Evolutionary conservation across 2,329 filamentous ascomycete genomes (phyloP), one percentile per base, ranked within the genome.

Genomic region (Orbilia brochopaga): DNA sequence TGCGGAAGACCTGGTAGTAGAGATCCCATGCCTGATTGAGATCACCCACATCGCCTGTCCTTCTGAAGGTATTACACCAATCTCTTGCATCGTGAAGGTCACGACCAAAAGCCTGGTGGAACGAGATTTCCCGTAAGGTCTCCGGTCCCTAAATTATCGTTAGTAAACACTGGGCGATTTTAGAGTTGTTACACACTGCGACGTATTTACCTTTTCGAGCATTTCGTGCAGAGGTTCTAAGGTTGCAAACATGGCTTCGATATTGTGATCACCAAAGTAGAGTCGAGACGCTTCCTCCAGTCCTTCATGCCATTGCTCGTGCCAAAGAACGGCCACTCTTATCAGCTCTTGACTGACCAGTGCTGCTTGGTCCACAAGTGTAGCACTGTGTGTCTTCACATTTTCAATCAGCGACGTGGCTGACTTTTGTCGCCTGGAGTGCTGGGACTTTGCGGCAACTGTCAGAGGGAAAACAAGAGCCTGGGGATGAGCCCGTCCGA

Each of bases 21-120:
- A 99, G 85, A 80, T 99, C 95, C 94, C 94, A 99, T 5, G 94
- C 94, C 80, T 96, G 92, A 78, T 97, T 99, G 51, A 99, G 86
- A 79, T 99, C 95, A 53, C 91, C 93, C 72, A 94, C 87, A 78
- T 99, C 94, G 56, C 88, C 85, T n/a, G 90, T 94, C 44, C 87
- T 86, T 77, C 91, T 89, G 80, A 96, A 99, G 59, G 95, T 90
- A 73, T 90, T 88, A 79, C 94, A 99, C 89, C 94, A 99, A 76
- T 97, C 92, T 72, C 91, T 89, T 7, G 94, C 95, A 80, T 99
- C 95, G 69, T 91, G 89, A 21, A 99, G 85, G 78, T 99, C 95
- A 32, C 95, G 88, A 0, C 94, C 94, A 78, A 99, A 99, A 0
- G 94, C 93, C 78, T 99, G 95, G 1, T 92, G 91, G 78, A 99